Evolutionary conservation across 106 monocot species (phyloP), one percentile per base, ranked within the genome.

Genomic region (Dendrobium officinale): DNA sequence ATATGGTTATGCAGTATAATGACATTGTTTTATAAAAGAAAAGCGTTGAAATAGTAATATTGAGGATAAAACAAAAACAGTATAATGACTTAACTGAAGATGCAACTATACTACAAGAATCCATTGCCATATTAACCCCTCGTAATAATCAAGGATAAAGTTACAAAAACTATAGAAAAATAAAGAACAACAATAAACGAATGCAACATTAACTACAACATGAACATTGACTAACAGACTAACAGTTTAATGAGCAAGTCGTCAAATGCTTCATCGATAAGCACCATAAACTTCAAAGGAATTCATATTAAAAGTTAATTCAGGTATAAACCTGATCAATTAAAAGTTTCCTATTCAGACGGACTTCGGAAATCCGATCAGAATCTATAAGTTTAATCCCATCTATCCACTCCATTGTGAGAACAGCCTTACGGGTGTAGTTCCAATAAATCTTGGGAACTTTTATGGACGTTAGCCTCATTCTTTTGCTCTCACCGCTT

Each of bases 391-490:
- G 87, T 80, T 99, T 99, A 47, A 95, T 95, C 72, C 95, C 99
- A 90, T 95, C 91, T 72, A 99, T 87, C 99, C 99, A 99, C 83
- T 93, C 99, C 95, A 99, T 95, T 26, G 93, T 99, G 33, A 99
- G 86, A 29, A 99, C 91, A 78, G 88, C 83, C 85, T 93, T 88
- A 73, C 95, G 83, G 29, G 95, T 99, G 73, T 84, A 99, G 54
- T 91, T 90, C 99, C 99, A 99, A 80, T 91, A 93, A 78, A 99
- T 93, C 73, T 95, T 99, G 67, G 99, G 99, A 84, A 95, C 98
- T 85, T 92, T 95, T 47, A 98, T 73, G 29, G 66, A 44, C 22
- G 83, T 54, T 59, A 54, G 79, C 16, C 70, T 87, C 80, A 47
- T 80, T 37, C 68, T 54, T 40, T 77, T 86, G 48, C 47, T 80